phyloP scores from a whole-genome alignment of 768 basidiomycete species.

The Cystobasidium tubakii region DNA sequence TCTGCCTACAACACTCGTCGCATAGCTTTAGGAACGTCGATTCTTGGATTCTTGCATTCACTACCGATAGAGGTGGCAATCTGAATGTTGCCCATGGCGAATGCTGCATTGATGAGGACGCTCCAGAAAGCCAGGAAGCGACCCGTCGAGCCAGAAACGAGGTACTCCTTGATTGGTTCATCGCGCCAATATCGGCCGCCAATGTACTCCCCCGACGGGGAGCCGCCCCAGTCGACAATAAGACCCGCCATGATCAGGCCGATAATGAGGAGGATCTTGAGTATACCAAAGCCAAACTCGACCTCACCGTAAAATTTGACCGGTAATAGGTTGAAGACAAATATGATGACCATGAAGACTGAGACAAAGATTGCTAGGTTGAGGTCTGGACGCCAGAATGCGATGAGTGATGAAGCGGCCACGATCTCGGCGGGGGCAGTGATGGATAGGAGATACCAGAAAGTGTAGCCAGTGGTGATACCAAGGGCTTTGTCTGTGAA shows the following conservation, averaged over 20 bases:
- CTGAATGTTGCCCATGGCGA: conserved; percentile 72
- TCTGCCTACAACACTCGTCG: conserved; percentile 64
- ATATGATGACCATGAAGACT: conserved; percentile 31
- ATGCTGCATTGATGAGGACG: conserved; percentile 57
- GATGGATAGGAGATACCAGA: conserved; percentile 54
- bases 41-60: conserved; percentile 67
- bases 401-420: conserved; percentile 45
- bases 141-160: conserved; percentile 45
- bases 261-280: conserved; percentile 48
- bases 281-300: conserved; percentile 46
- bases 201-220: conserved; percentile 56
- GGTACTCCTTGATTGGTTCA: conserved; percentile 45
- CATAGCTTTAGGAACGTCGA: conserved; percentile 70
- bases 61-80: conserved; percentile 68
- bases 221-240: conserved; percentile 58
- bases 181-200: conserved; percentile 51
- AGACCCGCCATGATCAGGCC: conserved; percentile 55
- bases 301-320: conserved; percentile 43
- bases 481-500: conserved; percentile 46
- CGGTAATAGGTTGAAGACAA: conserved; percentile 14
- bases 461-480: conserved; percentile 49
- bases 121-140: conserved; percentile 50
- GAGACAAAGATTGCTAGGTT: conserved; percentile 59
- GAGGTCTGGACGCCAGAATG: conserved; percentile 42
- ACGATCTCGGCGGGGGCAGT: conserved; percentile 48